Base-by-base conservation (phyloP, 2,329 filamentous ascomycete species). In the Cadophora luteo-olivacea region DNA sequence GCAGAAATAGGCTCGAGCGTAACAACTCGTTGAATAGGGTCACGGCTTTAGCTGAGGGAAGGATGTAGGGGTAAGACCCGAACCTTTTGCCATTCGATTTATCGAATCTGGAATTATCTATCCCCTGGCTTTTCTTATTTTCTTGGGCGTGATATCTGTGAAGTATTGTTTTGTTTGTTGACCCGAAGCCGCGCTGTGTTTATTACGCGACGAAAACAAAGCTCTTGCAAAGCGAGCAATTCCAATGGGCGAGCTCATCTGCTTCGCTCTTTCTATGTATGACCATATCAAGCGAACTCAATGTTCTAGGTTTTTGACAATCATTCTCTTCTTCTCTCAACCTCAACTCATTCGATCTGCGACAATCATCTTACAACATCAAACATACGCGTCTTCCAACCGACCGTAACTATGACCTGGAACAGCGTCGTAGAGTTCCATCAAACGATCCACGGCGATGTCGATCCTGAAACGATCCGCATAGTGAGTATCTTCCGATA, bases 71-170 rank as follows among this genome's bases (percentile, higher is more conserved):
- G 52, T 29, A n/a, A n/a, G 8, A 29, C 16, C 25, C 29, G 52
- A 55, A 55, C 52, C 52, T 55, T 55, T 55, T 55, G 52, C 52
- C 52, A 55, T 55, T 54, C 8, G 25, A 32, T 32, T 54, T 9
- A 32, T 32, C 16, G 14, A 32, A 32, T 19, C 51, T 19, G 4
- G 11, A 14, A 5, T 16, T 52, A 25, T 52, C n/a, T 14, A 14
- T 51, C 22, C 22, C n/a, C 16, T 24, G 4, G n/a, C 49, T 51
- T 52, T 29, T 52, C 25, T 52, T 29, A 29, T 52, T 16, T 6
- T 25, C 16, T 29, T 52, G 38, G 14, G 7, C 7, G 7, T n/a
- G n/a, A n/a, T n/a, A n/a, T n/a, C n/a, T n/a, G n/a, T n/a, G n/a
- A n/a, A n/a, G n/a, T n/a, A n/a, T n/a, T n/a, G n/a, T n/a, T n/a